Conservation (phyloP, 139 green algal genomes). For the Tetratostichococcus sp. region DNA sequence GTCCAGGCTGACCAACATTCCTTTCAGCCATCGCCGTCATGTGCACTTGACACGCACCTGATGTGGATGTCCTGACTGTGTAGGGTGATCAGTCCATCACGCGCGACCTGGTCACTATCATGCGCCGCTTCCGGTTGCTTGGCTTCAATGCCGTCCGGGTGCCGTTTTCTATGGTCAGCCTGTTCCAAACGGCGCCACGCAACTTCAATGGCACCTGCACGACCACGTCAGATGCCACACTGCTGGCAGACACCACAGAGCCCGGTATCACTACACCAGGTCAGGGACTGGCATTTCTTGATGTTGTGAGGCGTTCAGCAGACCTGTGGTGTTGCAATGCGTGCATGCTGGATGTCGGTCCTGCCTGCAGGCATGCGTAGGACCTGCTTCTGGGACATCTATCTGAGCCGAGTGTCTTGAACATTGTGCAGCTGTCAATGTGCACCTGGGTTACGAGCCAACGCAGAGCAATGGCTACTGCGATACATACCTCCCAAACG, state of each 20-base stretch:
- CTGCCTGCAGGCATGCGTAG: no score
- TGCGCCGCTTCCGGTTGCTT: constrained; percentile 50
- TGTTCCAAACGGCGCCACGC: not conserved
- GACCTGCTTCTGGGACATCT: no score
- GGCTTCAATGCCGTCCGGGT: constrained; percentile 56
- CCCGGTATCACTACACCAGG: not conserved
- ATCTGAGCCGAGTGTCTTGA: no score
- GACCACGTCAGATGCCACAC: not conserved
- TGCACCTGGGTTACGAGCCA: not conserved
- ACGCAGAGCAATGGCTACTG: not conserved
- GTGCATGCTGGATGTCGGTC: no score
- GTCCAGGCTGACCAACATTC: no score
- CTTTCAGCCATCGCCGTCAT: no score
- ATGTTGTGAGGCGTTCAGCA: not conserved
- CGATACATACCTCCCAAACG: constrained; percentile 12
- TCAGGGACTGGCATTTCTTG: not conserved
- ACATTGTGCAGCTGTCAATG: not conserved
- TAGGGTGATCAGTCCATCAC: constrained; percentile 4
- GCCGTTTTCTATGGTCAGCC: constrained; percentile 30
- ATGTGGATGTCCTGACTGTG: no score
- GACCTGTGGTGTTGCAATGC: no score
- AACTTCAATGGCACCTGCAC: not conserved
- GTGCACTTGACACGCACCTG: no score
- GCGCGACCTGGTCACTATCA: constrained; percentile 38
- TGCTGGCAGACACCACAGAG: not conserved